These are phyloP conservation scores for Acidiella bohemica DNA, from an alignment of 495 filamentous ascomycete genomes.

Conservation along the genomic window DNA sequence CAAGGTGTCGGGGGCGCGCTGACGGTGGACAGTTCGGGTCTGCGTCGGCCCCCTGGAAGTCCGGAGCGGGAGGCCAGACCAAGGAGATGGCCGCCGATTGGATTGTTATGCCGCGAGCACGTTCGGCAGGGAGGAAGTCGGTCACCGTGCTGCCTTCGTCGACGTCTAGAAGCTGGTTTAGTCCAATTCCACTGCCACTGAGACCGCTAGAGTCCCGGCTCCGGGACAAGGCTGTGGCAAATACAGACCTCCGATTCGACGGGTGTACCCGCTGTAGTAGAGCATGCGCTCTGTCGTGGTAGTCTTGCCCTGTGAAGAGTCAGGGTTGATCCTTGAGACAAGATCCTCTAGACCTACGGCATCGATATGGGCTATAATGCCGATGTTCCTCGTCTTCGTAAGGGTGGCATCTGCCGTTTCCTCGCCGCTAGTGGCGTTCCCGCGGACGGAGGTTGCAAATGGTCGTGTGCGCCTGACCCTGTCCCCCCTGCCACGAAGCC, in stretches of 20 bases:
- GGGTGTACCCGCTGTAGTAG: slow-evolving; percentile 84
- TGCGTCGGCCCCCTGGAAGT: not conserved
- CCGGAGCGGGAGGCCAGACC: slow-evolving; percentile 50
- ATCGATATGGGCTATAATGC: slow-evolving; percentile 98
- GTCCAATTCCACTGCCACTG: too few relatives aligned
- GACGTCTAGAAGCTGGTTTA: too few relatives aligned
- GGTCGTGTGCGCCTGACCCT: too few relatives aligned
- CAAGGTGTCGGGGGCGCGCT: too few relatives aligned
- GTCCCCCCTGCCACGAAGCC: too few relatives aligned
- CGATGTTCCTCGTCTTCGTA: slow-evolving; percentile 74
- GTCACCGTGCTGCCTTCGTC: slow-evolving; percentile 96
- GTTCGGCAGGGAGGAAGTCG: slow-evolving; percentile 91
- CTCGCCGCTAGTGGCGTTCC: not conserved
- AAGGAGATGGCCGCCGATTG: slow-evolving; percentile 96
- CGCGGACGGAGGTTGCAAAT: slow-evolving; percentile 1
- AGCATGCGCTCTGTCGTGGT: slow-evolving; percentile 99
- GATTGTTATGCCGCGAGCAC: slow-evolving; percentile 90
- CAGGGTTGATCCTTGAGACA: not conserved
- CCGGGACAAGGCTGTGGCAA: too few relatives aligned
- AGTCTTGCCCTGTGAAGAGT: slow-evolving; percentile 65
- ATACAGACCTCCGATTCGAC: slow-evolving; percentile 69
- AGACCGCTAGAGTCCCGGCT: too few relatives aligned
- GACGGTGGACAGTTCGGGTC: not conserved
- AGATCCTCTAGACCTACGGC: slow-evolving; percentile 43
- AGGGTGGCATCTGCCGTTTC: slow-evolving; percentile 26